Evolutionary conservation across 2,329 filamentous ascomycete species (phyloP).

Genomic region (Sarocladium strictum): DNA sequence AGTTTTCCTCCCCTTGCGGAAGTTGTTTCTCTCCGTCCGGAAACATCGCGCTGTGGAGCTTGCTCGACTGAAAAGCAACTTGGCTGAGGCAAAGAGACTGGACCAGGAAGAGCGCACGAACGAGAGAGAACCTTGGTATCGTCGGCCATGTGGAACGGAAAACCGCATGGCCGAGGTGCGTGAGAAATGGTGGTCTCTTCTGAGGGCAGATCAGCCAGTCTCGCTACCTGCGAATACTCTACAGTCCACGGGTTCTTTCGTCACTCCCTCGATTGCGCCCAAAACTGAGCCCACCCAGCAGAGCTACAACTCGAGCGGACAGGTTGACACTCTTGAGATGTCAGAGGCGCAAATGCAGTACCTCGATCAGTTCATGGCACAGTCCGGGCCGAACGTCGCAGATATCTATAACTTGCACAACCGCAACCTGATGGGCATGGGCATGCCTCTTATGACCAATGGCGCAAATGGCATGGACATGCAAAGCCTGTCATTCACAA

Average conservation of each 20-base stretch:
- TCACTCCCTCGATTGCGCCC: neutral
- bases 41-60: slow-evolving; percentile 47
- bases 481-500: neutral
- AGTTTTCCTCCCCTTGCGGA: slow-evolving; percentile 48
- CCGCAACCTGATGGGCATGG: neutral
- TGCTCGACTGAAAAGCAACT: slow-evolving; percentile 39
- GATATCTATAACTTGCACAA: neutral
- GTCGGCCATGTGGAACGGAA: slow-evolving; percentile 40
- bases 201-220: slow-evolving; percentile 18
- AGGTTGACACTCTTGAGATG: neutral
- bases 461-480: neutral
- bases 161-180: slow-evolving; percentile 37
- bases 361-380: slow-evolving; percentile 6
- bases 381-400: neutral
- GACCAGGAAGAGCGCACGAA: slow-evolving; percentile 43
- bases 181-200: slow-evolving; percentile 45
- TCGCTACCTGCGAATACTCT: neutral
- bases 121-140: slow-evolving; percentile 38
- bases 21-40: slow-evolving; percentile 46
- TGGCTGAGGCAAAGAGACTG: slow-evolving; percentile 41
- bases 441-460: neutral
- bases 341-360: slow-evolving; percentile 8
- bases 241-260: neutral
- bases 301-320: neutral
- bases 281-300: neutral